Conservation (phyloP, 1,284 basidiomycete genomes). For the Tylopilus orsonianus region DNA sequence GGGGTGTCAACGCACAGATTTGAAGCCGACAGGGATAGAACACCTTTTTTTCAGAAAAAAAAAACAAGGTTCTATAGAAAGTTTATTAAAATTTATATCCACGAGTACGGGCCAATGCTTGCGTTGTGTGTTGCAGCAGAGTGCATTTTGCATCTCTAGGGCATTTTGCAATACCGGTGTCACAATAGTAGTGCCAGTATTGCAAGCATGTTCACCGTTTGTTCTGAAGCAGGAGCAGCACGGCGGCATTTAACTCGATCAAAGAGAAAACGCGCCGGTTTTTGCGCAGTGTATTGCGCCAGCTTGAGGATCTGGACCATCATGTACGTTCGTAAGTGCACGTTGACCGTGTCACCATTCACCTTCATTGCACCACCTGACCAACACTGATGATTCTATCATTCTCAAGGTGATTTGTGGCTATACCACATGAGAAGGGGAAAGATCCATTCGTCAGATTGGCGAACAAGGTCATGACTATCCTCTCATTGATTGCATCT, state of each 20-base stretch:
- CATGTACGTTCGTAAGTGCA: conserved; percentile 30
- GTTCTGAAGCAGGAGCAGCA: conserved; percentile 29
- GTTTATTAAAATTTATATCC: no score
- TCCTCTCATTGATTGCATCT: conserved; percentile 12
- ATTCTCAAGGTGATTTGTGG: conserved; percentile 27
- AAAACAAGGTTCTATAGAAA: no score
- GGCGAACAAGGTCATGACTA: conserved; percentile 17
- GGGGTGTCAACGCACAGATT: no score
- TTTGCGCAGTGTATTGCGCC: conserved; percentile 22
- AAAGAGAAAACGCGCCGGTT: conserved; percentile 26
- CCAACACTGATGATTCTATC: conserved; percentile 16
- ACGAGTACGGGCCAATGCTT: no score
- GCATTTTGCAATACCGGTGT: no score
- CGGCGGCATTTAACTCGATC: conserved; percentile 17
- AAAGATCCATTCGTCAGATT: conserved; percentile 31
- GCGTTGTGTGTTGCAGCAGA: no score
- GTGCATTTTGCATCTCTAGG: no score
- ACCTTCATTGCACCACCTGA: background rate
- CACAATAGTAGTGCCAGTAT: no score
- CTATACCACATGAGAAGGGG: conserved; percentile 23
- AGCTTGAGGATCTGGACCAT: conserved; percentile 14
- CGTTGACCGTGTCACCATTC: background rate
- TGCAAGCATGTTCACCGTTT: conserved; percentile 26
- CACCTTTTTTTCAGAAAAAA: no score
- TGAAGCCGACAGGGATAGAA: no score